Evolutionary conservation across 495 filamentous ascomycete species (phyloP).

Genomic region (Hyphodiscus hymeniophilus): DNA sequence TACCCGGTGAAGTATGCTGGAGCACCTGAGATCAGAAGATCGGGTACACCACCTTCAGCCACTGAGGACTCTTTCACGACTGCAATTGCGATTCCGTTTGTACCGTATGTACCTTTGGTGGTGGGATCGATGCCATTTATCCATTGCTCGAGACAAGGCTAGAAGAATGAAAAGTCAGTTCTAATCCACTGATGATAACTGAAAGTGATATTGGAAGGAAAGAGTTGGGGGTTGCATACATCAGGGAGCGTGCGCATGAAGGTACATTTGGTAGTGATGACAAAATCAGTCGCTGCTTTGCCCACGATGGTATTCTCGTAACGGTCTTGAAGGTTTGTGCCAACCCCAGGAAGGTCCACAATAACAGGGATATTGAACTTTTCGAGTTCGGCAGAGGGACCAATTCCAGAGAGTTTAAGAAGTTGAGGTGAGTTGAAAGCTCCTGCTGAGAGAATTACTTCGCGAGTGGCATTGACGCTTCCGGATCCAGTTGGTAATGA

Average conservation of each 20-base stretch:
- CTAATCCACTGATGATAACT: no score
- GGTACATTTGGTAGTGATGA: no score
- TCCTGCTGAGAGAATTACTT: slow-evolving; percentile 58
- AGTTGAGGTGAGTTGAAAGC: slow-evolving; percentile 54
- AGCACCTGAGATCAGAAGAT: neutral
- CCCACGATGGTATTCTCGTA: slow-evolving; percentile 48
- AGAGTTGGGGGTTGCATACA: neutral
- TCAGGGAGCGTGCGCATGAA: slow-evolving; percentile 38
- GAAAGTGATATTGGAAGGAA: slow-evolving; percentile 13
- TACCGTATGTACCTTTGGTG: slow-evolving; percentile 39
- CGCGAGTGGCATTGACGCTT: slow-evolving; percentile 41
- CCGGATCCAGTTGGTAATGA: slow-evolving; percentile 31
- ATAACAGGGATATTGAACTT: slow-evolving; percentile 43
- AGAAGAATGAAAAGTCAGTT: no score
- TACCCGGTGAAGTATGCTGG: neutral
- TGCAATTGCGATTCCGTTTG: slow-evolving; percentile 36
- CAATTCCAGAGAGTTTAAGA: slow-evolving; percentile 57
- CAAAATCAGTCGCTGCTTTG: slow-evolving; percentile 33
- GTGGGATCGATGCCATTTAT: slow-evolving; percentile 11
- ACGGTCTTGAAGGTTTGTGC: slow-evolving; percentile 56
- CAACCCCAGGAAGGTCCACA: slow-evolving; percentile 50
- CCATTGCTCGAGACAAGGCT: slow-evolving; percentile 36
- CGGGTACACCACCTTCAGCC: neutral
- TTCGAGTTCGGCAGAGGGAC: slow-evolving; percentile 41
- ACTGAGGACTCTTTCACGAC: slow-evolving; percentile 37